Evolutionary conservation across 805 yeast genomes (phyloP).

Genomic region (Komagataella phaffii): DNA sequence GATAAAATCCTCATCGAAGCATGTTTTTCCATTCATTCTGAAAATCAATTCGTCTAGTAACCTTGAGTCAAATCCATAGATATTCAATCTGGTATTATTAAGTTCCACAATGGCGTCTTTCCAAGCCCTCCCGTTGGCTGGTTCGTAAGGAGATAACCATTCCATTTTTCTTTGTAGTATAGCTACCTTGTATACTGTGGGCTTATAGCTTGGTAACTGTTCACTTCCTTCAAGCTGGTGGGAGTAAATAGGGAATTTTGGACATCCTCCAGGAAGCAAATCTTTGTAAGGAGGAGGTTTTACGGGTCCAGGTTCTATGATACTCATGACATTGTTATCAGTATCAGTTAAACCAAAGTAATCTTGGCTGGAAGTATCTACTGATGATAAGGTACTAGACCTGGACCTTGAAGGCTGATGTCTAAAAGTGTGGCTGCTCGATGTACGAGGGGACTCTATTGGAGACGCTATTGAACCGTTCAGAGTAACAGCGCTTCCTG

Average conservation of each 20-base stretch:
- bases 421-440: background rate
- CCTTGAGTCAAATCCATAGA: slow-evolving; percentile 27
- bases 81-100: slow-evolving; percentile 76
- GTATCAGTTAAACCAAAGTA: background rate
- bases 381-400: background rate
- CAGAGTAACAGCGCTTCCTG: background rate
- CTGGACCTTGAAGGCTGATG: background rate
- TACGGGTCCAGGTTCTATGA: background rate
- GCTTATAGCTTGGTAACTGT: slow-evolving; percentile 46
- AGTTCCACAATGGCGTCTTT: slow-evolving; percentile 51
- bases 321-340: background rate
- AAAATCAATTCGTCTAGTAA: background rate
- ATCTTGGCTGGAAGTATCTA: background rate
- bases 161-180: slow-evolving; percentile 54
- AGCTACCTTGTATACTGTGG: slow-evolving; percentile 52
- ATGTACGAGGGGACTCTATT: background rate
- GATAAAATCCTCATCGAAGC: slow-evolving; percentile 4
- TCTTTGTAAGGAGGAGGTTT: slow-evolving; percentile 21
- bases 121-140: slow-evolving; percentile 62
- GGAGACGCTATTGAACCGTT: background rate
- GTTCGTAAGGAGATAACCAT: slow-evolving; percentile 66
- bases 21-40: background rate
- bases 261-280: slow-evolving; percentile 20
- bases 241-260: slow-evolving; percentile 19
- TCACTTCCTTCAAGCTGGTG: slow-evolving; percentile 20